phyloP scores from a whole-genome alignment of 148 eudicot species.

The Rhododendron molle region DNA sequence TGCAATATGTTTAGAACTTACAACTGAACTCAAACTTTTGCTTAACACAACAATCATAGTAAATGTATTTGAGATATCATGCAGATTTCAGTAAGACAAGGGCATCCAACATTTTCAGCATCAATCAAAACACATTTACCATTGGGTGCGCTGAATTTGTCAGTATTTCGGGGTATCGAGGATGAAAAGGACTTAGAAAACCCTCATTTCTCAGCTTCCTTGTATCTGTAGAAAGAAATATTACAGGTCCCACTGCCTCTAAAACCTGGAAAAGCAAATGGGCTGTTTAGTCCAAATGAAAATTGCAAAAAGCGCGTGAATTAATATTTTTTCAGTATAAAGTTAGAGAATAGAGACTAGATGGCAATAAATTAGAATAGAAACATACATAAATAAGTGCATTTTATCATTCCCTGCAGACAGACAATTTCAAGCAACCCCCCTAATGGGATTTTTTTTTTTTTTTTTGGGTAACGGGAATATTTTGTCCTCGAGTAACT shows the following conservation, averaged over 20 bases:
- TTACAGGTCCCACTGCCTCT: slow-evolving; percentile 95
- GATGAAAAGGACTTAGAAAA: slow-evolving; percentile 98
- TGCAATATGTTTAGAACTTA: neutral
- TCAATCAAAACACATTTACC: slow-evolving; percentile 38
- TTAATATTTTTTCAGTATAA: neutral
- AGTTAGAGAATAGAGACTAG: neutral
- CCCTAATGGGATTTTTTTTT: neutral
- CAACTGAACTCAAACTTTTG: neutral
- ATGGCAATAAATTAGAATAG: neutral
- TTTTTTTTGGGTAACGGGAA: too few relatives aligned
- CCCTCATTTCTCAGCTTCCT: slow-evolving; percentile 99
- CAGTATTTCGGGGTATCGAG: slow-evolving; percentile 97
- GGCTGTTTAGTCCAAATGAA: slow-evolving; percentile 1
- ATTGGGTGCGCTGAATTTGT: slow-evolving; percentile 99
- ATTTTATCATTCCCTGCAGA: neutral
- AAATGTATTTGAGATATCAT: neutral
- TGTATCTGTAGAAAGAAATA: slow-evolving; percentile 91
- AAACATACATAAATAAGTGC: neutral
- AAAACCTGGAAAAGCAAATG: slow-evolving; percentile 54
- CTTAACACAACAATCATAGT: neutral
- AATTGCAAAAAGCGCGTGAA: neutral
- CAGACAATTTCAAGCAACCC: neutral
- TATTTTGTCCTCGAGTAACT: neutral
- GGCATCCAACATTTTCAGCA: neutral
- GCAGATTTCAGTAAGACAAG: neutral